Evolutionary conservation across 495 filamentous ascomycete species (phyloP), one percentile per base, ranked within the genome.

Genomic region (Neurospora sp.): DNA sequence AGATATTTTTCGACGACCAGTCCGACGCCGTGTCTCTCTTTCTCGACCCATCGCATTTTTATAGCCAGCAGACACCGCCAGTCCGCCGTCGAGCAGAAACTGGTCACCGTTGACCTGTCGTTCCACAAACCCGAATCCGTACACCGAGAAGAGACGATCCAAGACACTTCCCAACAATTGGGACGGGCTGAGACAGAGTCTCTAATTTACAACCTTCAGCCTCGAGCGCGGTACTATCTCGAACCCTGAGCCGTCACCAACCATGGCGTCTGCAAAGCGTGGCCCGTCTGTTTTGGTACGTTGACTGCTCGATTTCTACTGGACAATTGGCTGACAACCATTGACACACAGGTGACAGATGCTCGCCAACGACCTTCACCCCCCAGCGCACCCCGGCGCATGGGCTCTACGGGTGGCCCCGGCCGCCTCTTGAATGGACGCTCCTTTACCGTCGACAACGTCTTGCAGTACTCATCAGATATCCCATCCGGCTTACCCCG

Each of bases 401-500:
- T 66, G 4, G 72, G 54, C 13, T 48, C 40, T 21, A 13, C 69
- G 10, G 72, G 70, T 43, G 39, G 71, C 70, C 69, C 74, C 13
- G 77, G 76, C 2, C 78, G 78, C 37, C 72, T 75, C 39, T 83
- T 88, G 11, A 81, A 74, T 59, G 94, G 91, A 74, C 93, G 94
- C 69, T 90, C 96, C 80, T 93, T 99, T 76, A 96, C 93, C 15
- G 96, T 99, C 78, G 96, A 99, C 82, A 97, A 94, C 77, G 91
- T 98, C 73, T 90, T 99, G 4, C 94, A 96, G 82, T 92, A 96
- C 83, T 90, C 94, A 72, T 96, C 93, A 40, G 94, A 99, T 76
- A 93, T 99, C 6, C 96, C 96, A 24, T 98, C 96, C 0, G 94
- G 93, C 81, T 94, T 98, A 81, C 93, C 94, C 45, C 90, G 96